A percentile compares a stretch with the other conserved stretches of the same genome.
Conservation (phyloP, 352 stramenopile genomes). For the Phytophthora hibernalis region DNA sequence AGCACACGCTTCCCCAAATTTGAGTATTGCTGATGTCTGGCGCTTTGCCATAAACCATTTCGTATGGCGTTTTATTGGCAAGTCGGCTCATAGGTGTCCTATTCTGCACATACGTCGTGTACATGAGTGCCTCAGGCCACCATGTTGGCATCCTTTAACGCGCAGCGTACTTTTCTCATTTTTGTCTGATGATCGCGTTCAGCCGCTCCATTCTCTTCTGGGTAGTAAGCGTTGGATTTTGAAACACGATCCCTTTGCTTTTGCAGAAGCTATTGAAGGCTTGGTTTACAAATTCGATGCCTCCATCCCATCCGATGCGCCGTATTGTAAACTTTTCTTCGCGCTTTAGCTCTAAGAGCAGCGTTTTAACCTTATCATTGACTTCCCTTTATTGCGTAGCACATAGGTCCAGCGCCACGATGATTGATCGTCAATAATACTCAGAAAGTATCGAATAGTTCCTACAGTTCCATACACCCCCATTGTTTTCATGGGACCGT, state of each 20-base stretch:
- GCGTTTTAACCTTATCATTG: no score
- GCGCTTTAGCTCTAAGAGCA: constrained; percentile 3
- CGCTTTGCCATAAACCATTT: constrained; percentile 3
- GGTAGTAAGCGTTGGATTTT: constrained; percentile 15
- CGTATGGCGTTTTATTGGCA: constrained; percentile 9
- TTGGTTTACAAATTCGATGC: constrained; percentile 23
- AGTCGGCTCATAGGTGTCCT: constrained; percentile 3
- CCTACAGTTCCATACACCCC: no score
- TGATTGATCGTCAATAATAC: no score
- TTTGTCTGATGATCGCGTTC: no score
- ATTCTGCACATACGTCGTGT: constrained; percentile 24
- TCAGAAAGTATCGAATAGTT: no score
- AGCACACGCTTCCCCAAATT: constrained; percentile 9
- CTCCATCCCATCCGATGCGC: constrained; percentile 9
- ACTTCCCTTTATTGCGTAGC: no score
- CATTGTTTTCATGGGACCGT: no score
- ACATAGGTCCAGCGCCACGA: no score
- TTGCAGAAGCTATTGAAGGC: constrained; percentile 19
- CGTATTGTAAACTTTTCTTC: constrained; percentile 13
- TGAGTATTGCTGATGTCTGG: neutral
- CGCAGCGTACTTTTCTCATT: no score
- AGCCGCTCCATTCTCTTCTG: no score
- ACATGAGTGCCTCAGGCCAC: constrained; percentile 21
- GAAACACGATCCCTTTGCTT: constrained; percentile 7
- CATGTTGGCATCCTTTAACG: constrained; percentile 17